Conservation (phyloP, 2,329 filamentous ascomycete species). For the Lachnellula occidentalis region DNA sequence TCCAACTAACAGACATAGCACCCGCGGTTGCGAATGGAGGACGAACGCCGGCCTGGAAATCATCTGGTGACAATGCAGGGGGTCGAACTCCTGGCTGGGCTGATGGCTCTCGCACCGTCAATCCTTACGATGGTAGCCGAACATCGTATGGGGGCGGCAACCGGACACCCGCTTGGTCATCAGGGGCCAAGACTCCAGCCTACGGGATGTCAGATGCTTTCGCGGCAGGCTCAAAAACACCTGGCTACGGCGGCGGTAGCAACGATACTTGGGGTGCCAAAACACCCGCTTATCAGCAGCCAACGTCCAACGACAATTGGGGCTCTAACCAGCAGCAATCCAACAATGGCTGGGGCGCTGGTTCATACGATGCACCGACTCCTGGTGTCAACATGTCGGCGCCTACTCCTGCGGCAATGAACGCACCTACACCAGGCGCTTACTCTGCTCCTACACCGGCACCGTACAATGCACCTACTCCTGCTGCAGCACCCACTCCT, state of each 20-base stretch:
- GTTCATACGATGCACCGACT: conserved; percentile 63
- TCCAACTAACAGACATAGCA: conserved; percentile 31
- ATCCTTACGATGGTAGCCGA: conserved; percentile 58
- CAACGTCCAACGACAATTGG: conserved; percentile 52
- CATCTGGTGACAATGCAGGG: conserved; percentile 36
- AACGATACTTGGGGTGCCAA: conserved; percentile 60
- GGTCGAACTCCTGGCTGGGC: conserved; percentile 65
- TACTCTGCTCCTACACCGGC: conserved; percentile 44
- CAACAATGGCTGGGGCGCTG: conserved; percentile 37
- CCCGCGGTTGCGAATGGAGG: conserved; percentile 49
- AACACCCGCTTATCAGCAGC: conserved; percentile 59
- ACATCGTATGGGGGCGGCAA: conserved; percentile 69
- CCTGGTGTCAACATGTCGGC: conserved; percentile 56
- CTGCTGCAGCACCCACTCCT: conserved; percentile 61
- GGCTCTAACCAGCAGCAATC: conserved; percentile 18
- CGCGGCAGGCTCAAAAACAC: conserved; percentile 69
- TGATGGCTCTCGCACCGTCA: conserved; percentile 61
- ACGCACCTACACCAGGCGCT: conserved; percentile 67
- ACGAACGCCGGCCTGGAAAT: conserved; percentile 65
- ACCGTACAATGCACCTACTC: conserved; percentile 44
- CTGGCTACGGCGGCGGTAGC: conserved; percentile 61
- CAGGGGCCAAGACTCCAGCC: conserved; percentile 67
- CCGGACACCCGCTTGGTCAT: conserved; percentile 73
- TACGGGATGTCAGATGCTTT: conserved; percentile 50
- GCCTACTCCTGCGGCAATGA: conserved; percentile 56